Evolutionary conservation across 208 protist genomes (phyloP).

Genomic region (Trypanosoma congolense): DNA sequence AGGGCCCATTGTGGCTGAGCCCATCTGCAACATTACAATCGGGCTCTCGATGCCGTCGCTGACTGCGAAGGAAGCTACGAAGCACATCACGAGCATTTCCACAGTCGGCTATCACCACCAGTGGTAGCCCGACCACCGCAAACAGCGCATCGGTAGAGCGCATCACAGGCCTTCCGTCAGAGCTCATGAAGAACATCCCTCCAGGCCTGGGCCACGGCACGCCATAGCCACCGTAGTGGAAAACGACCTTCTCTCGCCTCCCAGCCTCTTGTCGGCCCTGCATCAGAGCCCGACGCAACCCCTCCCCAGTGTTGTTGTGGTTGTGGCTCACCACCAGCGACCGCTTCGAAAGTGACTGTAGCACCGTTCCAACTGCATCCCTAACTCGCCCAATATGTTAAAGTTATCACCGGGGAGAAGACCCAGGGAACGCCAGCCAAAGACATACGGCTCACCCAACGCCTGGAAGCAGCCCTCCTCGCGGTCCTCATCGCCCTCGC

Average conservation of each 20-base stretch:
- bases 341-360: constrained; percentile 68
- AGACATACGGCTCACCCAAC: constrained; percentile 27
- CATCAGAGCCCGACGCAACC: constrained; percentile 51
- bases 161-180: constrained; percentile 11
- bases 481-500: constrained; percentile 28
- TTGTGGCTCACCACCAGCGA: constrained; percentile 44
- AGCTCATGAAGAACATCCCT: constrained; percentile 45
- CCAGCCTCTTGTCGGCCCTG: constrained; percentile 65
- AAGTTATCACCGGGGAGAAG: constrained; percentile 51
- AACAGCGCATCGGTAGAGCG: constrained; percentile 53
- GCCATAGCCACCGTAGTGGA: constrained; percentile 78
- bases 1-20: too few relatives aligned
- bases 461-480: constrained; percentile 8
- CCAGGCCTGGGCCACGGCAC: constrained; percentile 49
- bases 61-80: constrained; percentile 48
- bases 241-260: constrained; percentile 54
- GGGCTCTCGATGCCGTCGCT: too few relatives aligned
- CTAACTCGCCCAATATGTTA: constrained; percentile 52
- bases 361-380: constrained; percentile 55
- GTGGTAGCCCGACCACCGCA: constrained; percentile 56
- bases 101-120: constrained; percentile 85
- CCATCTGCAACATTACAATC: too few relatives aligned
- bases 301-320: constrained; percentile 45
- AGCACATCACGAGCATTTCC: constrained; percentile 63
- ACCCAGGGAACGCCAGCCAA: constrained; percentile 68